Evolutionary conservation across 768 basidiomycete species (phyloP).

Genomic region (Daedaleopsis sinensis): DNA sequence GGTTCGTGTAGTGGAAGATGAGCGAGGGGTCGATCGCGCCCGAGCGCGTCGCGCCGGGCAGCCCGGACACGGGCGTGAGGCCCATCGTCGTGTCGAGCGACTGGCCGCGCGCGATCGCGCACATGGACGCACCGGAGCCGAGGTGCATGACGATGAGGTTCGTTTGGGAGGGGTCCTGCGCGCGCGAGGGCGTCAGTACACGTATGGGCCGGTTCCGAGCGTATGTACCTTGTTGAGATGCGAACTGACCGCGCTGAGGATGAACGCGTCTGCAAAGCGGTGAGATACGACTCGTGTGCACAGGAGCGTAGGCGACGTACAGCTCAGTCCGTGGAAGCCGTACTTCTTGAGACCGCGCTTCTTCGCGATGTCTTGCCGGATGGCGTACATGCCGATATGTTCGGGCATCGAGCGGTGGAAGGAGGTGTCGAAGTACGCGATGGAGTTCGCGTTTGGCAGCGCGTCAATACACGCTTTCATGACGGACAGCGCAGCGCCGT

Average conservation of each 20-base stretch:
- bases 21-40: slow-evolving; percentile 85
- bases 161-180: slow-evolving; percentile 46
- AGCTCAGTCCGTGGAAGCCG: slow-evolving; percentile 89
- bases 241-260: slow-evolving; percentile 62
- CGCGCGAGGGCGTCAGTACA: background rate
- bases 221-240: slow-evolving; percentile 55
- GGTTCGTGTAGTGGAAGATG: slow-evolving; percentile 73
- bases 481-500: slow-evolving; percentile 61
- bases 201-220: background rate
- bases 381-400: slow-evolving; percentile 80
- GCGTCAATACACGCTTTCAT: slow-evolving; percentile 61
- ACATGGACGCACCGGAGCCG: slow-evolving; percentile 88
- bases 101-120: slow-evolving; percentile 70
- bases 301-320: slow-evolving; percentile 36
- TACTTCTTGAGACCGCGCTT: slow-evolving; percentile 81
- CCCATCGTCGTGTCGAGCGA: slow-evolving; percentile 93
- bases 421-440: slow-evolving; percentile 88
- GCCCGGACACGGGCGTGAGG: slow-evolving; percentile 83
- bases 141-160: slow-evolving; percentile 87
- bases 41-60: slow-evolving; percentile 87
- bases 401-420: slow-evolving; percentile 79
- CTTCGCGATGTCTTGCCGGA: slow-evolving; percentile 62
- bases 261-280: slow-evolving; percentile 56
- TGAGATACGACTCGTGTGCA: too few relatives aligned
- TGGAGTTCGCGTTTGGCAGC: slow-evolving; percentile 68